These are phyloP conservation scores for Penicillium polonicum DNA, from an alignment of 2,329 filamentous ascomycete species.

Conservation along the genomic window DNA sequence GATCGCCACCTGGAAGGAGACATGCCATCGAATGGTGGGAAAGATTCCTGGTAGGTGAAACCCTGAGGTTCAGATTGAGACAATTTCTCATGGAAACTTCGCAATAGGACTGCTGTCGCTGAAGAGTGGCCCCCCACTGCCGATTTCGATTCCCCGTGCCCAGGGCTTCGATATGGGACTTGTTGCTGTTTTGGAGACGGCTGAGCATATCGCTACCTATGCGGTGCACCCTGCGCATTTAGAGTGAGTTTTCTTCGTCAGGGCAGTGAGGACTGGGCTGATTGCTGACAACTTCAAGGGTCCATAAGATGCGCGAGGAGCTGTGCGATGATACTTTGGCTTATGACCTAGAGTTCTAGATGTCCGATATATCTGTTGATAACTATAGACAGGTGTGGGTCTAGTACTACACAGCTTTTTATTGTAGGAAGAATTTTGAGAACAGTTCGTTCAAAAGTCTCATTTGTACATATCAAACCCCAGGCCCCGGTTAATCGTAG, in stretches of 20 bases:
- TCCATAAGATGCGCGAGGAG: constrained; percentile 42
- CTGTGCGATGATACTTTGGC: constrained; percentile 45
- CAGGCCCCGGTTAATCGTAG: constrained; percentile 2
- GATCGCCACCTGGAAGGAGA: constrained; percentile 32
- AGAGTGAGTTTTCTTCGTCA: constrained; percentile 36
- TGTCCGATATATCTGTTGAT: neutral
- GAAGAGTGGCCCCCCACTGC: constrained; percentile 38
- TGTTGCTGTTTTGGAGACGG: constrained; percentile 47
- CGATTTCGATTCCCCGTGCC: constrained; percentile 42
- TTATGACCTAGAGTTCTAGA: constrained; percentile 43
- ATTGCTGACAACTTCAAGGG: constrained; percentile 28
- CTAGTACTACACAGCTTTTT: neutral
- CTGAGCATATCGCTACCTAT: constrained; percentile 45
- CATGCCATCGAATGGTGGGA: constrained; percentile 41
- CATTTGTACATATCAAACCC: constrained; percentile 12
- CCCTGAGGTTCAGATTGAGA: neutral
- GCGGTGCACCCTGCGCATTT: constrained; percentile 48
- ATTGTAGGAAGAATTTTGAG: neutral
- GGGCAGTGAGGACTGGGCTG: neutral
- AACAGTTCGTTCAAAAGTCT: constrained; percentile 3
- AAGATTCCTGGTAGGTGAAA: constrained; percentile 39
- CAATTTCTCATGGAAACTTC: neutral
- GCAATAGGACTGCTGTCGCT: constrained; percentile 35
- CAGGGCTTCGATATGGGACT: constrained; percentile 49
- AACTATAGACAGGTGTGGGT: neutral